phyloP scores from a whole-genome alignment of 2,329 filamentous ascomycete species.

The Sclerotinia borealis region DNA sequence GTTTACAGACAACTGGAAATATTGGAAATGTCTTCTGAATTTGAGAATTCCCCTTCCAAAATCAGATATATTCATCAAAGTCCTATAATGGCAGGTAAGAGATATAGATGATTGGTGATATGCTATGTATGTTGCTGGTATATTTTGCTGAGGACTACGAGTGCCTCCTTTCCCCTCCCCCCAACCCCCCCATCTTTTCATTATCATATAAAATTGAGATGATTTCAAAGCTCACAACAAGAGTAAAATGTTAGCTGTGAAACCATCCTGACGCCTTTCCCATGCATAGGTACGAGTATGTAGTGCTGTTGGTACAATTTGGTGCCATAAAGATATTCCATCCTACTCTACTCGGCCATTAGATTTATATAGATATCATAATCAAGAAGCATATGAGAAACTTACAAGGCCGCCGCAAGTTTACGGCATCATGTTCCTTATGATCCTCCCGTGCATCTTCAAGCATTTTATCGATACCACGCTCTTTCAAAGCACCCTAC shows the following conservation, averaged over 20 bases:
- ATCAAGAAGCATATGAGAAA: not conserved
- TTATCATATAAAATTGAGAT: not conserved
- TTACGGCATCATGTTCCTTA: conserved; percentile 74
- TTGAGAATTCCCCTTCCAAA: not conserved
- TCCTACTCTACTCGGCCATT: not conserved
- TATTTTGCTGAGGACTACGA: not conserved
- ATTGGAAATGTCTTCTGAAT: not conserved
- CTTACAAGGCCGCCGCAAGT: conserved; percentile 47
- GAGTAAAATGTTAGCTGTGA: not conserved
- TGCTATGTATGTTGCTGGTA: not conserved
- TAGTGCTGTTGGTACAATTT: not conserved
- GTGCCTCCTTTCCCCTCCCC: too few species aligned
- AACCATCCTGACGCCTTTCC: conserved; percentile 13
- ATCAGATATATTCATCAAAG: not conserved
- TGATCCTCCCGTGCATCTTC: conserved; percentile 87
- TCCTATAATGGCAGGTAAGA: not conserved
- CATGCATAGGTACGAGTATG: conserved; percentile 8
- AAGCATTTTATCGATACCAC: conserved; percentile 88
- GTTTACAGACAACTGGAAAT: not conserved
- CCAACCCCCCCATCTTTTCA: not conserved
- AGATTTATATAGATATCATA: not conserved
- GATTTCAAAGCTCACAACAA: not conserved
- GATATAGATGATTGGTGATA: not conserved
- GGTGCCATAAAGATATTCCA: not conserved
- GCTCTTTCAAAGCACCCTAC: conserved; percentile 77